These are phyloP conservation scores for Graphilbum ipis-grandicollis DNA, from an alignment of 2,329 filamentous ascomycete genomes.

Conservation along the genomic window DNA sequence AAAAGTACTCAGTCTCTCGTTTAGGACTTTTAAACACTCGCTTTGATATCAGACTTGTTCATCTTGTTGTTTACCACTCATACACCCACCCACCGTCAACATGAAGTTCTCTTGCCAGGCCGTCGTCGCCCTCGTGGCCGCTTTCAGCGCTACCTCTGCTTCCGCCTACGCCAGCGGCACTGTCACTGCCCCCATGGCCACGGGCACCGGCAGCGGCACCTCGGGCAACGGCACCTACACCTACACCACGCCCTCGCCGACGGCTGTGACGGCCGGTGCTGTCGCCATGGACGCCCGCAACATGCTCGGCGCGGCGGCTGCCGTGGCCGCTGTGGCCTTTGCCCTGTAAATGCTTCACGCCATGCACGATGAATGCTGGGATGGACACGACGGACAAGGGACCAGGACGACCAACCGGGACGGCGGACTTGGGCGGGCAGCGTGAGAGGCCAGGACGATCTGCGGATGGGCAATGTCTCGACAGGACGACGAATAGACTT, in stretches of 20 bases:
- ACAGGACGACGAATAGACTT: not conserved
- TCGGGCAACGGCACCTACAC: conserved; percentile 2
- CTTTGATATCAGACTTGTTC: too few species aligned
- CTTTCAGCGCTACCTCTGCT: not conserved
- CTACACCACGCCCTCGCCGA: not conserved
- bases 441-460: too few species aligned
- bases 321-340: conserved; percentile 8
- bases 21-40: too few species aligned
- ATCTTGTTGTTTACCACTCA: too few species aligned
- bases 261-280: conserved; percentile 1
- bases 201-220: conserved; percentile 1
- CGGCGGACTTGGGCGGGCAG: too few species aligned
- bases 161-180: not conserved
- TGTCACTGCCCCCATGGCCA: conserved; percentile 1
- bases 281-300: conserved; percentile 6
- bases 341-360: conserved; percentile 5
- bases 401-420: too few species aligned
- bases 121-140: not conserved
- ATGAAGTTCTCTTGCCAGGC: not conserved
- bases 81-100: not conserved
- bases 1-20: too few species aligned
- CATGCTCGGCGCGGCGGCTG: conserved; percentile 6
- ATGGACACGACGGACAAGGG: too few species aligned
- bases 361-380: too few species aligned
- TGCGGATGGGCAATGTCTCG: not conserved